Evolutionary conservation across 2,329 filamentous ascomycete genomes (phyloP).

Genomic region (Lasiodiplodia hormozganensis): DNA sequence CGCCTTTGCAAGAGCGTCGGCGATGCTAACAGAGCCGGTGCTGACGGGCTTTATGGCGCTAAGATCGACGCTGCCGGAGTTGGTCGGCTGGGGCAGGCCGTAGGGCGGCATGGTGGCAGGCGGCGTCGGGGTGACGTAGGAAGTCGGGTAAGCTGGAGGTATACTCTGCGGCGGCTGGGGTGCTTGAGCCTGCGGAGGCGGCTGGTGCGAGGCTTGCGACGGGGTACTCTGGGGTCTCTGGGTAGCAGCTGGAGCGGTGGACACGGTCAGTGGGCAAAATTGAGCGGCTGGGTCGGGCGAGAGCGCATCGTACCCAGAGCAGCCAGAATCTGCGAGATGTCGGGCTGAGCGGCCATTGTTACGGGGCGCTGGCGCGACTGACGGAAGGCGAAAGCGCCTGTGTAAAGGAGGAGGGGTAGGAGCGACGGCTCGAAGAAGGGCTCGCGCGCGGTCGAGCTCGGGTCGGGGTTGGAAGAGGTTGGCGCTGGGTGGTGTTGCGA

Average conservation of each 20-base stretch:
- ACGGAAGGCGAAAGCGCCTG: neutral
- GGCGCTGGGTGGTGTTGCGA: conserved; percentile 21
- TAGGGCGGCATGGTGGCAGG: conserved; percentile 50
- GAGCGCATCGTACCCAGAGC: conserved; percentile 43
- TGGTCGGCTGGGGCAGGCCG: conserved; percentile 70
- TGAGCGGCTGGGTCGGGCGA: neutral
- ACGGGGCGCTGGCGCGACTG: neutral
- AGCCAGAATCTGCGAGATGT: conserved; percentile 48
- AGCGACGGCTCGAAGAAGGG: neutral
- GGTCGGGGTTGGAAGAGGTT: conserved; percentile 18
- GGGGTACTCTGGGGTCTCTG: conserved; percentile 57
- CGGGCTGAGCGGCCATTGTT: conserved; percentile 44
- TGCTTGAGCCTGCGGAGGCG: conserved; percentile 49
- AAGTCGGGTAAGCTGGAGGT: conserved; percentile 52
- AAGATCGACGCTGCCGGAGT: conserved; percentile 79
- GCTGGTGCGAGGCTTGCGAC: conserved; percentile 54
- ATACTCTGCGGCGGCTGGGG: conserved; percentile 48
- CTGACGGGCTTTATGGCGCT: conserved; percentile 80
- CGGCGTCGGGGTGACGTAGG: conserved; percentile 49
- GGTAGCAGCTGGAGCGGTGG: conserved; percentile 49
- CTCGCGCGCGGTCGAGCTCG: conserved; percentile 21
- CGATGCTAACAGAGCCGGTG: conserved; percentile 82
- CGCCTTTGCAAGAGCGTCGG: conserved; percentile 84
- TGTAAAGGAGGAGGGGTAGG: neutral
- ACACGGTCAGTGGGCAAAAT: conserved; percentile 11